Conservation (phyloP, 2,329 filamentous ascomycete genomes). For the Fusarium circinatum region DNA sequence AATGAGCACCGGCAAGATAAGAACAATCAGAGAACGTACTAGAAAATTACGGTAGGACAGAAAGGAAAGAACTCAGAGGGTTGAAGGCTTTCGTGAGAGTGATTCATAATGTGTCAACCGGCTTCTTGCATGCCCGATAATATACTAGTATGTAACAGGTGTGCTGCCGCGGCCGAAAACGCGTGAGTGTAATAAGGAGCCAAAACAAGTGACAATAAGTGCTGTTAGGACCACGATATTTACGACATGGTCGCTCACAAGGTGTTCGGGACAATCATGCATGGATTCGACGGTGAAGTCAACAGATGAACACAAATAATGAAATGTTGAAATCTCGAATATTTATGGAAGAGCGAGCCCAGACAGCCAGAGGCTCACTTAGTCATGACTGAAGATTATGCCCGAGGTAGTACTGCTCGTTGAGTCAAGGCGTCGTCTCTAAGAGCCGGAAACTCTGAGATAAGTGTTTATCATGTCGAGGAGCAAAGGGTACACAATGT, state of each 20-base stretch:
- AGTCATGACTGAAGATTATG: neutral
- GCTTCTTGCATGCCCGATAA: slow-evolving; percentile 17
- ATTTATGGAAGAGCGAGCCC: neutral
- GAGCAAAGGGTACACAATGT: neutral
- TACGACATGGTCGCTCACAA: neutral
- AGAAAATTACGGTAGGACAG: neutral
- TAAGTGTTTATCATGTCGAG: neutral
- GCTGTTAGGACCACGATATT: neutral
- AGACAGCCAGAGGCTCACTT: neutral
- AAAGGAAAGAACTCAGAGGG: neutral
- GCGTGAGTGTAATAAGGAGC: neutral
- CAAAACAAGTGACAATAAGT: neutral
- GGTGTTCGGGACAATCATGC: neutral
- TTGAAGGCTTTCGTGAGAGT: neutral
- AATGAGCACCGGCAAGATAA: neutral
- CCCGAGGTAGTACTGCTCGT: neutral
- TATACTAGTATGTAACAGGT: neutral
- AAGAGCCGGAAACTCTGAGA: neutral
- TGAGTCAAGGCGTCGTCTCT: neutral
- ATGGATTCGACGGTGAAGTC: neutral
- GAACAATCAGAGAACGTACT: neutral
- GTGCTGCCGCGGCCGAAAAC: slow-evolving; percentile 7
- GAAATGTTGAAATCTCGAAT: neutral
- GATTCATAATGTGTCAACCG: slow-evolving; percentile 11
- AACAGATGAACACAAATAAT: neutral